Evolutionary conservation across 2,329 filamentous ascomycete species (phyloP), one percentile per base, ranked within the genome.

Genomic region (Xylariaceae sp.): DNA sequence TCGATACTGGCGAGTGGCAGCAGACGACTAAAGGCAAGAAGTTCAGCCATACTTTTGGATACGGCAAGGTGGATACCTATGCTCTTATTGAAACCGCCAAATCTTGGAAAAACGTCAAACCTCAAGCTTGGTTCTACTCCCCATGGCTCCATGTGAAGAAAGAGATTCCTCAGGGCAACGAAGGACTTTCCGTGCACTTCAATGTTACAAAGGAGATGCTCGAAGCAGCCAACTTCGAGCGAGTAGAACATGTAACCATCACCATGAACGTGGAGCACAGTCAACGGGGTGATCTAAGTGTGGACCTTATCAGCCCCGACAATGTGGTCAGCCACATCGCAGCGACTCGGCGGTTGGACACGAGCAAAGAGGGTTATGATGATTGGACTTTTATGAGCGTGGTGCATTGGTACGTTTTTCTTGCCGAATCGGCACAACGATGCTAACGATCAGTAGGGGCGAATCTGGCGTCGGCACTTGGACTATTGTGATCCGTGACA

Each of bases 341-440:
- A 4, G 88, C 85, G 12, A 76, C 86, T 1, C 87, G 94, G 60
- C 79, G 79, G 55, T 71, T 82, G 19, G 94, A 99, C 69, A 75
- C 79, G 1, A 80, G 79, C 34, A 68, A 73, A 0, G 71, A 73
- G 19, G 94, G 94, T 8, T 99, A 97, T 69, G 75, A 85, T 36
- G 90, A 97, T 72, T 99, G 94, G 94, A 97, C 92, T 0, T 99
- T 99, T 66, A 99, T 99, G 94, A 95, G 87, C 57, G 94, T 99
- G 36, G 92, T 86, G 59, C 94, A 99, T 70, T 99, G 92, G 88
- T 91, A 79, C 72, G 85, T 72, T 48, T 12, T 32, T 5, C 16
- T 1, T 30, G 26, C 10, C 3, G 10, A 41, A 2, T 46, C 32
- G 29, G 5, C n/a, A n/a, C 36, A 32, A 36, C 18, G 13, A 52